These are phyloP conservation scores for Rutstroemia sp. DNA, from an alignment of 2,329 filamentous ascomycete species.

Conservation along the genomic window DNA sequence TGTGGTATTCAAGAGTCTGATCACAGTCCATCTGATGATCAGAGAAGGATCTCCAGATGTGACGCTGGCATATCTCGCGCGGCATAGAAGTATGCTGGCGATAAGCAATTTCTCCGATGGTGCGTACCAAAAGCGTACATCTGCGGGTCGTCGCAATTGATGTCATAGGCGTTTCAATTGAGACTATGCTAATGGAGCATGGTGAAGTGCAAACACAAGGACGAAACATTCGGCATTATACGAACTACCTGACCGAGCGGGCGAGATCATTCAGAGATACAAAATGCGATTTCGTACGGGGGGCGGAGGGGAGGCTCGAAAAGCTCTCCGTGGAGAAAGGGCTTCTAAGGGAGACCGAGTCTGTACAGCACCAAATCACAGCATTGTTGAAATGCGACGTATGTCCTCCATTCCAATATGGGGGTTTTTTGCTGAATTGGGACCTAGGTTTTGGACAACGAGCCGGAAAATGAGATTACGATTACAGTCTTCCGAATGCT, in stretches of 20 bases:
- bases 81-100: conserved; percentile 74
- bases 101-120: conserved; percentile 91
- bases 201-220: conserved; percentile 81
- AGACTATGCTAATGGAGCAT: conserved; percentile 32
- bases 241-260: conserved; percentile 76
- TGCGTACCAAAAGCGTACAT: conserved; percentile 38
- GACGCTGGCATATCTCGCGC: conserved; percentile 76
- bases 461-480: conserved; percentile 94
- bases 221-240: conserved; percentile 87
- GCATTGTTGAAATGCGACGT: conserved; percentile 87
- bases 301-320: conserved; percentile 76
- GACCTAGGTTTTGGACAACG: conserved; percentile 69
- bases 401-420: conserved; percentile 32
- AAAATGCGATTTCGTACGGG: conserved; percentile 82
- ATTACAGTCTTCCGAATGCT: conserved; percentile 87
- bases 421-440: conserved; percentile 13
- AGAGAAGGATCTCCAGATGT: conserved; percentile 86
- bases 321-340: conserved; percentile 86
- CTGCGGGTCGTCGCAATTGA: conserved; percentile 9
- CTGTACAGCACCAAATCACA: conserved; percentile 79
- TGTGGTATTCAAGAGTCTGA: conserved; percentile 96
- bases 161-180: conserved; percentile 15
- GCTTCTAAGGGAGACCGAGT: conserved; percentile 82
- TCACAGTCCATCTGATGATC: conserved; percentile 96
- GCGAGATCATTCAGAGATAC: conserved; percentile 77